Evolutionary conservation across 176 grass and related monocot genomes (phyloP).

Genomic region (Oryza officinalis): DNA sequence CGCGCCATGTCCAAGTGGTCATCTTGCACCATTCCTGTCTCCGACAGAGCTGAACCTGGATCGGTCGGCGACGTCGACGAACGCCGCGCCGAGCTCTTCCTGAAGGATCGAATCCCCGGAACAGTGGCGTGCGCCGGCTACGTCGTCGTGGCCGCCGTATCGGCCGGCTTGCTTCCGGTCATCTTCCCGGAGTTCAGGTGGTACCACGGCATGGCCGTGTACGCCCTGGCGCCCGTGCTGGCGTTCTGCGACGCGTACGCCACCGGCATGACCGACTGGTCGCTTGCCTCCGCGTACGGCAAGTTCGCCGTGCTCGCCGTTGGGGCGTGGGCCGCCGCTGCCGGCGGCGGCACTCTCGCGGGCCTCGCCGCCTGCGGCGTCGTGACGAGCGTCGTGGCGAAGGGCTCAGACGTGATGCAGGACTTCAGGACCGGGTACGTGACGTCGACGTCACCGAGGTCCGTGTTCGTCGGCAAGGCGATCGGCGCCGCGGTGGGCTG

Average conservation of each 20-base stretch:
- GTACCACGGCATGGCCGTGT: neutral
- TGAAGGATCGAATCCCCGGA: neutral
- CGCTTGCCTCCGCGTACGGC: conserved; percentile 5
- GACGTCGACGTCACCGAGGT: neutral
- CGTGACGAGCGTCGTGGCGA: conserved; percentile 15
- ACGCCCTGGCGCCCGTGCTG: neutral
- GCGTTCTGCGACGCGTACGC: no score
- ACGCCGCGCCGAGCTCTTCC: neutral
- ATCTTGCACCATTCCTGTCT: no score
- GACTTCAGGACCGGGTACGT: conserved; percentile 26
- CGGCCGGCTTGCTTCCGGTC: neutral
- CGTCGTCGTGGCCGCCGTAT: neutral
- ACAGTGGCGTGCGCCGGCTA: neutral
- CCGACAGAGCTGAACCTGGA: no score
- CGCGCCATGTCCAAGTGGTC: no score
- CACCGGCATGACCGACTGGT: neutral
- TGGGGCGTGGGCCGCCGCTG: neutral
- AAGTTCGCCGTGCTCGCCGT: conserved; percentile 19
- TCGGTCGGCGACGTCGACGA: neutral
- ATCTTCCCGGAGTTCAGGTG: neutral
- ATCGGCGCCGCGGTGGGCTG: conserved; percentile 24
- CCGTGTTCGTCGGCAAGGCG: conserved; percentile 8
- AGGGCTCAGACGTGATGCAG: conserved; percentile 19
- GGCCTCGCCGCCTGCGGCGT: conserved; percentile 22
- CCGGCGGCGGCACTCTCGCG: neutral